Percentiles rank a stretch among this genome's conserved stretches.
Evolutionary conservation across 2,329 filamentous ascomycete genomes (phyloP).

Genomic region (Teratosphaeriaceae sp.): DNA sequence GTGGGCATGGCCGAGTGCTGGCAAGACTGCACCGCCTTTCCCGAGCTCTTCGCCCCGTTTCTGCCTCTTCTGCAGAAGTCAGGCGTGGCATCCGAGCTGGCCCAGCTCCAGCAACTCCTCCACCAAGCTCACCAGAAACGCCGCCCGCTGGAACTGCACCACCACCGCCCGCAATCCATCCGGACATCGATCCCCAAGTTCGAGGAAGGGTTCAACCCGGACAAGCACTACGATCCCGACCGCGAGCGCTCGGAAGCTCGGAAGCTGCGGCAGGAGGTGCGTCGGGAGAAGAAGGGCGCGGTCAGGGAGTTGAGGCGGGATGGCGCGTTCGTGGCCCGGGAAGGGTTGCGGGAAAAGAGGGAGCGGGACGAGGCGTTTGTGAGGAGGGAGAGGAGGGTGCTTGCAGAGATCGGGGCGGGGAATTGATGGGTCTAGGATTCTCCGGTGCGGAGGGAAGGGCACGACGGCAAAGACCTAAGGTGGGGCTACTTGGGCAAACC

Average conservation of each 20-base stretch:
- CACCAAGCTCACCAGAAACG: constrained; percentile 60
- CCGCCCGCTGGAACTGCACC: constrained; percentile 77
- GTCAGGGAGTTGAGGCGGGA: constrained; percentile 94
- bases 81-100: constrained; percentile 29
- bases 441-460: too few relatives aligned
- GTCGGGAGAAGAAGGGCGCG: constrained; percentile 90
- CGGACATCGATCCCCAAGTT: constrained; percentile 88
- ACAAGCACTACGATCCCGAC: constrained; percentile 96
- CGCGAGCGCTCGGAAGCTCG: constrained; percentile 77
- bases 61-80: constrained; percentile 26
- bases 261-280: constrained; percentile 84
- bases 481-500: too few relatives aligned
- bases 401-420: constrained; percentile 95
- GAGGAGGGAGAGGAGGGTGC: constrained; percentile 85
- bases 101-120: constrained; percentile 59
- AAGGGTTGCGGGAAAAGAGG: constrained; percentile 88
- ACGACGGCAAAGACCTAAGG: too few relatives aligned
- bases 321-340: constrained; percentile 83
- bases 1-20: constrained; percentile 65
- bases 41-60: constrained; percentile 66
- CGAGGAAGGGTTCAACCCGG: constrained; percentile 88
- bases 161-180: constrained; percentile 83
- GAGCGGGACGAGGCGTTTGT: constrained; percentile 89
- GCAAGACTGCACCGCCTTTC: constrained; percentile 65
- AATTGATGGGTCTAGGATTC: too few relatives aligned